phyloP scores from a whole-genome alignment of 108 stramenopile species.

The Skeletonema tropicum region DNA sequence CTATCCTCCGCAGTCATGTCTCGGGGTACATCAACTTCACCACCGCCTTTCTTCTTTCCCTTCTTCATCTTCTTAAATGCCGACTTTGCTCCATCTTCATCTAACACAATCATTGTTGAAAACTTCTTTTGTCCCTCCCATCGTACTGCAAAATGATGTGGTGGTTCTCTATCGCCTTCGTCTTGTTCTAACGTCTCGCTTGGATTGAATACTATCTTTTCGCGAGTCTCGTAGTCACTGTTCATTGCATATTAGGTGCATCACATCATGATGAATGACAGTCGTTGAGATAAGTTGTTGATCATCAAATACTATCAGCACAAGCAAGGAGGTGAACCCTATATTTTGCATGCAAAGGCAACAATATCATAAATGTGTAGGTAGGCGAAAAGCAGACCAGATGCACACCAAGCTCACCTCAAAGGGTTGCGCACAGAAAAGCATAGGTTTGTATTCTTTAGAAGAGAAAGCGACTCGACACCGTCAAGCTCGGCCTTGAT shows the following conservation, averaged over 20 bases:
- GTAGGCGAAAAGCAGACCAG: no score
- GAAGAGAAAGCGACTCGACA: slow-evolving; percentile 48
- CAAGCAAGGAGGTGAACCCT: no score
- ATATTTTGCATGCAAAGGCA: no score
- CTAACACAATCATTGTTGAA: slow-evolving; percentile 65
- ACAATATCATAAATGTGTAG: no score
- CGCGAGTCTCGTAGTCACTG: slow-evolving; percentile 72
- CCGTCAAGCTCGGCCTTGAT: slow-evolving; percentile 87
- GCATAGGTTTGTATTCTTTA: slow-evolving; percentile 63
- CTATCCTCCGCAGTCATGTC: slow-evolving; percentile 68
- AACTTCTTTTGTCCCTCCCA: slow-evolving; percentile 87
- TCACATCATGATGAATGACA: no score
- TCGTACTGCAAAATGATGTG: slow-evolving; percentile 75
- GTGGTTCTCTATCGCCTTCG: slow-evolving; percentile 69
- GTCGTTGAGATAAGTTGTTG: no score
- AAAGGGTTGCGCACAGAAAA: slow-evolving; percentile 73
- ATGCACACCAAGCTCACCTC: background rate
- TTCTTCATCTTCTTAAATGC: slow-evolving; percentile 76
- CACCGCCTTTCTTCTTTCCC: slow-evolving; percentile 35
- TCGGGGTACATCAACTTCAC: slow-evolving; percentile 46
- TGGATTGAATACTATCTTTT: slow-evolving; percentile 81
- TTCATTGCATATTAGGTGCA: background rate
- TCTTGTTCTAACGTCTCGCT: slow-evolving; percentile 76
- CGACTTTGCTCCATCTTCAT: slow-evolving; percentile 55
- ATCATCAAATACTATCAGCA: no score